Conservation (phyloP, 1,139 yeast species). For the Zhuliangozyma parablackwelliae region DNA sequence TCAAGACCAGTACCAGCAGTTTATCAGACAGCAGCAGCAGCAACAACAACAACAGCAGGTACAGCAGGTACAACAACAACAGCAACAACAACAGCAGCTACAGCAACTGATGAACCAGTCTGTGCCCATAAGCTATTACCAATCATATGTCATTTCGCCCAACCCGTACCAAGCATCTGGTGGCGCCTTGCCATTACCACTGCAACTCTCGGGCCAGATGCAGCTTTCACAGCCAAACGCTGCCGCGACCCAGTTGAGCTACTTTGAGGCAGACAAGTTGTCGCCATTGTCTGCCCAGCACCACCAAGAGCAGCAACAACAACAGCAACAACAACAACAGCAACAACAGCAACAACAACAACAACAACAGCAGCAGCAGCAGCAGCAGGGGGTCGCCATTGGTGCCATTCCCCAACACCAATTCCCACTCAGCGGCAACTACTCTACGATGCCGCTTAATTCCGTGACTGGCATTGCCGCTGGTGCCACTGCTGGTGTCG, state of each 20-base stretch:
- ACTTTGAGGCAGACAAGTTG: constrained; percentile 11
- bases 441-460: constrained; percentile 5
- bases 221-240: constrained; percentile 5
- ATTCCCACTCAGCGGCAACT: constrained; percentile 2
- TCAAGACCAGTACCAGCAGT: constrained; percentile 15
- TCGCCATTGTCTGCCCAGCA: constrained; percentile 10
- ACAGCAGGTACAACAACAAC: no score
- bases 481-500: no score
- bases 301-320: constrained; percentile 6
- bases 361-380: constrained; percentile 7
- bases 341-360: no score
- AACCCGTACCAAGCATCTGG: constrained; percentile 15
- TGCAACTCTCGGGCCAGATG: constrained; percentile 11
- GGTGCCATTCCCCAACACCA: constrained; percentile 1
- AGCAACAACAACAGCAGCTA: constrained; percentile 7
- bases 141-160: constrained; percentile 14
- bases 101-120: background rate
- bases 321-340: constrained; percentile 6
- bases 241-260: constrained; percentile 6
- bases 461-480: no score
- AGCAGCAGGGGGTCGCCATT: constrained; percentile 1
- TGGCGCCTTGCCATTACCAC: constrained; percentile 4
- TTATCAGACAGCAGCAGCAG: constrained; percentile 13
- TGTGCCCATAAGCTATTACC: constrained; percentile 4
- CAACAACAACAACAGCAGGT: no score